These are phyloP conservation scores for Paramyrothecium roridum DNA, from an alignment of 2,329 filamentous ascomycete species.

Conservation along the genomic window DNA sequence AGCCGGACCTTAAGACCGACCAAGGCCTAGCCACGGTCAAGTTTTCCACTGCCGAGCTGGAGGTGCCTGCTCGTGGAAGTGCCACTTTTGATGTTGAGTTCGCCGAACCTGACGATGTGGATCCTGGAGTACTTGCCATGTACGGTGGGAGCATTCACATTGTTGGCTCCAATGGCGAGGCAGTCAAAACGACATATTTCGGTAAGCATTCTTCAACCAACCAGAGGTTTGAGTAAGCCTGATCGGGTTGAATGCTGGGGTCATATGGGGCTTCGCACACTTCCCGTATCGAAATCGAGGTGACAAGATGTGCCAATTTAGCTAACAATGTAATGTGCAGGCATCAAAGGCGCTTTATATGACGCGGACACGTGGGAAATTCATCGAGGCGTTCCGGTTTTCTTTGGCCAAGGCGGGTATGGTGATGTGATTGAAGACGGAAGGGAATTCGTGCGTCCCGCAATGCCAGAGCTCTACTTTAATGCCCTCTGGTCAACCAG, in stretches of 20 bases:
- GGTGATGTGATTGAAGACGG: background rate
- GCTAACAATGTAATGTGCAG: background rate
- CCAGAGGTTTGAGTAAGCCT: too few species aligned
- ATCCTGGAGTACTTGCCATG: background rate
- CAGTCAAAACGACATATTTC: background rate
- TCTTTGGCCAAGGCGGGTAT: background rate
- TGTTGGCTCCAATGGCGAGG: background rate
- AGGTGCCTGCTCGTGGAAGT: background rate
- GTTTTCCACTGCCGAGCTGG: background rate
- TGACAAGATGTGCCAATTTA: too few species aligned
- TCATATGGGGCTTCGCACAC: too few species aligned
- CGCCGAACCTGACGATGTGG: background rate
- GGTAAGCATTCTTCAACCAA: background rate
- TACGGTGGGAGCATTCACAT: background rate
- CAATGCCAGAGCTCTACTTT: background rate
- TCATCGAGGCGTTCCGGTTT: background rate
- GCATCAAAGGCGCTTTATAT: background rate
- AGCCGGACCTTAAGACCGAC: background rate
- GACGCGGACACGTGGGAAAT: background rate
- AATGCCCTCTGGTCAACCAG: background rate
- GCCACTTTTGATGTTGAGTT: background rate
- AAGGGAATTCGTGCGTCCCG: background rate
- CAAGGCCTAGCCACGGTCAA: background rate
- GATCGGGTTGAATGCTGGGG: too few species aligned
- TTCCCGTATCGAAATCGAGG: too few species aligned